A percentile compares a stretch with the other conserved stretches of the same genome.
Conservation (phyloP, 1,284 basidiomycete species). For the Lentinula novae-zelandiae region DNA sequence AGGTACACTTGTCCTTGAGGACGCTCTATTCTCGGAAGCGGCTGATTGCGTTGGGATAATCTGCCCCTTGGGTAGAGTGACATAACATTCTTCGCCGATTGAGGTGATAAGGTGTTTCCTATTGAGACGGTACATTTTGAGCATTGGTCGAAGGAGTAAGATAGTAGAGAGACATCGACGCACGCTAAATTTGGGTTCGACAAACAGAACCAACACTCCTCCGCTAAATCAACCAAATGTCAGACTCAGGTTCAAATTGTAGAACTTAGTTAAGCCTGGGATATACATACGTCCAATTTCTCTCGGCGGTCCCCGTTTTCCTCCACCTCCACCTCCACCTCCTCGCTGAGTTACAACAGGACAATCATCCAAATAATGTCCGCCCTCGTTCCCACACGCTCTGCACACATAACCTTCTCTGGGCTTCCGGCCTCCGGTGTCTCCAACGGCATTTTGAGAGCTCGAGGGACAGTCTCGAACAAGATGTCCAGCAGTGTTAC, state of each 20-base stretch:
- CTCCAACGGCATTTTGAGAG: constrained; percentile 56
- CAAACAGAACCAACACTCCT: constrained; percentile 95
- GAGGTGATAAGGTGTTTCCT: constrained; percentile 94
- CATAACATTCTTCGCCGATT: constrained; percentile 89
- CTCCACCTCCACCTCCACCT: constrained; percentile 34
- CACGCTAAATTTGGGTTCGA: constrained; percentile 88
- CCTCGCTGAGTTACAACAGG: constrained; percentile 55
- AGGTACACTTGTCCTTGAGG: constrained; percentile 52
- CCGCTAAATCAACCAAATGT: constrained; percentile 42
- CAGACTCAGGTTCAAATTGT: background rate
- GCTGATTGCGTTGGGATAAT: constrained; percentile 74
- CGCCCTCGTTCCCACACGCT: constrained; percentile 74
- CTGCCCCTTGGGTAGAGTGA: constrained; percentile 92
- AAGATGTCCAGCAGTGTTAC: constrained; percentile 75
- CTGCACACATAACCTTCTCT: constrained; percentile 83
- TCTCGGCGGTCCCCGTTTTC: constrained; percentile 61
- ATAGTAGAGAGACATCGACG: constrained; percentile 22
- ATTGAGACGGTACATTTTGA: background rate
- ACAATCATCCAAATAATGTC: constrained; percentile 85
- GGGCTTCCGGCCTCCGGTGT: constrained; percentile 77
- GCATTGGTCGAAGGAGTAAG: background rate
- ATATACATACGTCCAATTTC: constrained; percentile 70
- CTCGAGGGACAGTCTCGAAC: constrained; percentile 82
- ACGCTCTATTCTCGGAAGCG: constrained; percentile 20
- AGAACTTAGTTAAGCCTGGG: background rate